These are phyloP conservation scores for Sporisorium sorghi DNA, from an alignment of 1,284 basidiomycete genomes.

Conservation along the genomic window DNA sequence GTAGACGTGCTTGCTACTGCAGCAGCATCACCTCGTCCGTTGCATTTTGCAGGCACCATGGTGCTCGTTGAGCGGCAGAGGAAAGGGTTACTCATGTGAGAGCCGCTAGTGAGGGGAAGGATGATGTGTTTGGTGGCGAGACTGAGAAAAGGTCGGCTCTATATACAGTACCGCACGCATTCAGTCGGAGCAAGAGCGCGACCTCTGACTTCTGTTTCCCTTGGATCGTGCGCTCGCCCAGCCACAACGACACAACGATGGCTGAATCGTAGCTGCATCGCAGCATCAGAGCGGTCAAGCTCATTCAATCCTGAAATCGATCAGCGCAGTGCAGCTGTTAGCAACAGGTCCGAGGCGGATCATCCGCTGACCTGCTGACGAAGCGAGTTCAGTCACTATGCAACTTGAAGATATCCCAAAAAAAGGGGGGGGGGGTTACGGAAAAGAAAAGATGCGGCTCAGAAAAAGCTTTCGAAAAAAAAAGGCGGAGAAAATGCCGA, in stretches of 20 bases:
- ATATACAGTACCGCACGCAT: too few species aligned
- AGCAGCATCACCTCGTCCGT: background rate
- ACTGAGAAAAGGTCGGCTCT: background rate
- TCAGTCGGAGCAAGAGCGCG: too few species aligned
- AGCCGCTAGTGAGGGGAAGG: too few species aligned
- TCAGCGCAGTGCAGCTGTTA: too few species aligned
- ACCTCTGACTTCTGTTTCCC: too few species aligned
- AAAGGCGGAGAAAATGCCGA: background rate
- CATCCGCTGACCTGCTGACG: background rate
- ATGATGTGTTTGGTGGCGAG: background rate
- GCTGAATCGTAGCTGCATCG: background rate
- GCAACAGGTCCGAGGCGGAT: background rate
- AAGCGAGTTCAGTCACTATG: constrained; percentile 2
- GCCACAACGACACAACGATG: too few species aligned
- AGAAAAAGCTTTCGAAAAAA: background rate
- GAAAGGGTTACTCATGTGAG: too few species aligned
- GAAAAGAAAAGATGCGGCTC: background rate
- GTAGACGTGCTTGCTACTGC: background rate
- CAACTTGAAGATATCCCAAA: background rate
- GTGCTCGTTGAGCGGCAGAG: too few species aligned
- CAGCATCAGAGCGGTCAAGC: background rate
- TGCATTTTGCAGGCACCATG: background rate
- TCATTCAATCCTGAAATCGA: too few species aligned
- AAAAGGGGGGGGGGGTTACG: too few species aligned
- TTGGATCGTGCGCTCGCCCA: too few species aligned